Evolutionary conservation across 2,329 filamentous ascomycete species (phyloP), one percentile per base, ranked within the genome.

Genomic region (Raffaelea albimanens): DNA sequence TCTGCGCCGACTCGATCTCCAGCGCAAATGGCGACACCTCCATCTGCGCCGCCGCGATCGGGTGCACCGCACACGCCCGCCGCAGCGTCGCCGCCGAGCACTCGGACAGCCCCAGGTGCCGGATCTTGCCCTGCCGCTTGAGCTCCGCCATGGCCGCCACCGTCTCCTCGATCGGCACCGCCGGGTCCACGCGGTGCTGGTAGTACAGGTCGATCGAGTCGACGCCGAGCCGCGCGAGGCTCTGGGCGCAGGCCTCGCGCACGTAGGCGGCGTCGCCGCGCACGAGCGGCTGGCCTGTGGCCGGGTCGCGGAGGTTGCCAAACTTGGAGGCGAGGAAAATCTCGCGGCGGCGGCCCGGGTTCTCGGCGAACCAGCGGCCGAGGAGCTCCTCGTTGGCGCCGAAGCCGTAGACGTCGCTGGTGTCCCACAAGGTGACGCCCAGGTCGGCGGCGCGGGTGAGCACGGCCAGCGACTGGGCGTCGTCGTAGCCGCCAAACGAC

Each of bases 171-270:
- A 67, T 57, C 1, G 69, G 68, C 4, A 65, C 68, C 29, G 59
- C 58, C 2, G 63, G 60, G 50, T 75, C 70, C 18, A 73, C 54
- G 5, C 73, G 66, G 55, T 76, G 72, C 40, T 69, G 65, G 55
- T 75, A 73, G 53, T 71, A 66, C 22, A 78, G 63, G 53, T 78
- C 75, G 48, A 78, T 71, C 46, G 68, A 69, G 1, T 65, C 60
- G 1, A 69, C 67, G 2, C 69, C 69, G 9, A 79, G 57, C 19
- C 67, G 59, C n/a, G n/a, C n/a, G n/a, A n/a, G n/a, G n/a, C n/a
- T n/a, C n/a, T n/a, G n/a, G n/a, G n/a, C n/a, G n/a, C n/a, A n/a
- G n/a, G n/a, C n/a, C n/a, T n/a, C n/a, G n/a, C n/a, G n/a, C 65
- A 58, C 59, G 25, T 61, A 61, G 14, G 54, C 58, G 5, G 56